Evolutionary conservation across 352 stramenopile species (phyloP).

Genomic region (Phytopythium oedochilum): DNA sequence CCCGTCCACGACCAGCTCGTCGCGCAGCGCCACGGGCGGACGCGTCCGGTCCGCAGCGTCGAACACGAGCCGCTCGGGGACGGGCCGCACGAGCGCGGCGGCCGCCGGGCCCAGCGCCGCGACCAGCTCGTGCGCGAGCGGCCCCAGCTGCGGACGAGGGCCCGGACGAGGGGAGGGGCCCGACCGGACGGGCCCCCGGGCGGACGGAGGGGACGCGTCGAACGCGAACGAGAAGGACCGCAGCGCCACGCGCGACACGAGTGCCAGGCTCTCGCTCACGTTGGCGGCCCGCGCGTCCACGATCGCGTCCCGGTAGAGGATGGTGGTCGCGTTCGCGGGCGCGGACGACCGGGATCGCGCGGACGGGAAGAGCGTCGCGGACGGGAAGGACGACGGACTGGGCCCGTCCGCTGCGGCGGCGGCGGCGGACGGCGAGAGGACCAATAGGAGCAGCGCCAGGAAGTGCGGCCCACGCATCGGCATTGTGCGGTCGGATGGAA

Average conservation of each 20-base stretch:
- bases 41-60: slow-evolving; percentile 19
- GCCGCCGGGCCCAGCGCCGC: slow-evolving; percentile 55
- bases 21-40: slow-evolving; percentile 58
- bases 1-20: slow-evolving; percentile 88
- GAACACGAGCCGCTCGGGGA: slow-evolving; percentile 52
- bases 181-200: no score
- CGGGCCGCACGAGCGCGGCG: slow-evolving; percentile 40
- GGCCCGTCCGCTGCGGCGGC: not conserved
- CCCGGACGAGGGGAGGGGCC: not conserved
- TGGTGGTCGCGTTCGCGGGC: slow-evolving; percentile 33
- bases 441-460: slow-evolving; percentile 17
- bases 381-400: slow-evolving; percentile 15
- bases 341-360: not conserved
- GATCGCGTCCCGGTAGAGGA: slow-evolving; percentile 46
- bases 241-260: slow-evolving; percentile 44
- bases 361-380: slow-evolving; percentile 14
- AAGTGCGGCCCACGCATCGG: not conserved
- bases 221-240: slow-evolving; percentile 81
- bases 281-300: slow-evolving; percentile 40
- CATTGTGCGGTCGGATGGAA: no score
- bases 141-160: slow-evolving; percentile 41
- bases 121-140: slow-evolving; percentile 55
- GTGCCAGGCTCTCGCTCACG: slow-evolving; percentile 33
- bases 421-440: not conserved
- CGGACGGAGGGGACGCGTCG: slow-evolving; percentile 28